Conservation (phyloP, 805 yeast genomes). For the Ogataea parapolymorpha region DNA sequence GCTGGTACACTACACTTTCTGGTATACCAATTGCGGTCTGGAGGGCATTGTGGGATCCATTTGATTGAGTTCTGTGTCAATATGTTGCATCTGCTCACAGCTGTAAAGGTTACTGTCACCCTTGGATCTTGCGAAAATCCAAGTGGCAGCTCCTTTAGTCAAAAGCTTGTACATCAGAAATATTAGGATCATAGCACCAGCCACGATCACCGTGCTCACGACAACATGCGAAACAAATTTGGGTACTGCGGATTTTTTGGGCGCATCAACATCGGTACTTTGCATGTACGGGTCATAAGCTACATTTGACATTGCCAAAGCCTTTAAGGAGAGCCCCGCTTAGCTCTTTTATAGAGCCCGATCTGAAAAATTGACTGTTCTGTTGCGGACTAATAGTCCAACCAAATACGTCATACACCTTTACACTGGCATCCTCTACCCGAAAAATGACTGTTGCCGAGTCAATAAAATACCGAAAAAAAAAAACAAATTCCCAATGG, state of each 20-base stretch:
- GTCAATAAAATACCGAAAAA: not conserved
- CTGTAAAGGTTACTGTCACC: slow-evolving; percentile 6
- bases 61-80: slow-evolving; percentile 6
- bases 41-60: slow-evolving; percentile 12
- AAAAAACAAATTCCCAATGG: not conserved
- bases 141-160: slow-evolving; percentile 1
- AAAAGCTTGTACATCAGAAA: slow-evolving; percentile 9
- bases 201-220: slow-evolving; percentile 6
- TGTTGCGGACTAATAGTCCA: not conserved
- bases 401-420: not conserved
- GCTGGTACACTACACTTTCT: slow-evolving; percentile 1
- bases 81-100: slow-evolving; percentile 7
- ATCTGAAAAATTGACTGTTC: slow-evolving; percentile 2
- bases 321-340: not conserved
- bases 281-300: slow-evolving; percentile 4
- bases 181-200: slow-evolving; percentile 8
- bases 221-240: slow-evolving; percentile 5
- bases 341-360: not conserved
- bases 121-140: not conserved
- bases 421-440: not conserved
- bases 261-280: not conserved
- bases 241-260: slow-evolving; percentile 3
- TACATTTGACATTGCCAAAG: slow-evolving; percentile 4
- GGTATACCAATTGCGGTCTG: slow-evolving; percentile 1
- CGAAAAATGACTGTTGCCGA: not conserved